These are phyloP conservation scores for Cordia subcordata DNA, from an alignment of 257 asterid genomes.

Conservation along the genomic window DNA sequence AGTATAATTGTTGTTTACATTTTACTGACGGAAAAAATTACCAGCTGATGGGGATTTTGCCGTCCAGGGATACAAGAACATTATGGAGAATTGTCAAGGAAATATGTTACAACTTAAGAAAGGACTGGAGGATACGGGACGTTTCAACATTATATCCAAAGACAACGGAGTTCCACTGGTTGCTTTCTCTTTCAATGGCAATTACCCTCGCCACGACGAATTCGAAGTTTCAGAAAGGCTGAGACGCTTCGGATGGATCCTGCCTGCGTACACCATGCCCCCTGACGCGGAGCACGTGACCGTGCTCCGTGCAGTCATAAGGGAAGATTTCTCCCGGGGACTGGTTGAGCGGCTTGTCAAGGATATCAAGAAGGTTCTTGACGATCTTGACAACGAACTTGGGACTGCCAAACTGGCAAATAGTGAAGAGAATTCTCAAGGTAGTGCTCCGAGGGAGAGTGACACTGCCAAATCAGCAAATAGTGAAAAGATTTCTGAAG, in stretches of 20 bases:
- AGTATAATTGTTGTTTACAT: not conserved
- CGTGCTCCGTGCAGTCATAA: constrained; percentile 66
- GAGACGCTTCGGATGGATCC: constrained; percentile 82
- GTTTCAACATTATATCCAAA: constrained; percentile 68
- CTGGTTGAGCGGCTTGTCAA: constrained; percentile 73
- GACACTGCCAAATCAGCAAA: constrained; percentile 62
- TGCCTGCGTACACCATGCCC: constrained; percentile 94
- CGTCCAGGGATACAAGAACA: constrained; percentile 58
- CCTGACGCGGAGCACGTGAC: constrained; percentile 77
- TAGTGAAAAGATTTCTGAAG: constrained; percentile 70
- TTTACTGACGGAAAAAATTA: not conserved
- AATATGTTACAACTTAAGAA: constrained; percentile 58
- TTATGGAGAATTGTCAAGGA: constrained; percentile 84
- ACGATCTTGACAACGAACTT: constrained; percentile 70
- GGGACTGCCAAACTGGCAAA: constrained; percentile 42
- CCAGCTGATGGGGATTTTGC: not conserved
- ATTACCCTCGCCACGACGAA: constrained; percentile 59
- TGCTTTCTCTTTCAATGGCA: constrained; percentile 84
- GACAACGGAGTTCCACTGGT: constrained; percentile 81
- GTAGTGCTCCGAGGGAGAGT: constrained; percentile 44
- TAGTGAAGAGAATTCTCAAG: constrained; percentile 12
- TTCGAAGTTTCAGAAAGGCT: constrained; percentile 66
- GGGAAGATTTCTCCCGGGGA: constrained; percentile 82
- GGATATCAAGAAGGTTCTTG: constrained; percentile 61
- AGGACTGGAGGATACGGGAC: constrained; percentile 66